These are phyloP conservation scores for Ulmus americana DNA, from an alignment of 331 rosid genomes.

Conservation along the genomic window DNA sequence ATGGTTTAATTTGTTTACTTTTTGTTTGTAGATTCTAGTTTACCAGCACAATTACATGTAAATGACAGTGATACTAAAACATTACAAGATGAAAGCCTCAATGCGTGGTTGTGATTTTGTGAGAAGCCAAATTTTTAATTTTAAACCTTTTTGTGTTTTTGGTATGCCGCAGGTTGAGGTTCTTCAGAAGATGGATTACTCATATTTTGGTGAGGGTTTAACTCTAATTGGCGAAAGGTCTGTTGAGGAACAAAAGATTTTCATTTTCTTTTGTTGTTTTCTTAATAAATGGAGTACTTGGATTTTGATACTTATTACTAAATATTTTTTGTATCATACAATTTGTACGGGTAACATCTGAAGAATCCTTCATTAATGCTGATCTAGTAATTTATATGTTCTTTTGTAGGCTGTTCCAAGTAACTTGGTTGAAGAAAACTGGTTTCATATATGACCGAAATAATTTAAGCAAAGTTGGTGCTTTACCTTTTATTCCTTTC, in stretches of 20 bases:
- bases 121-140: background rate
- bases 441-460: constrained; percentile 76
- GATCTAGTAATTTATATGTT: constrained; percentile 28
- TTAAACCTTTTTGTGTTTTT: background rate
- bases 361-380: constrained; percentile 25
- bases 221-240: constrained; percentile 67
- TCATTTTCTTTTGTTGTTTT: constrained; percentile 3
- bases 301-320: no score
- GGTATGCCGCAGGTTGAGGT: constrained; percentile 50
- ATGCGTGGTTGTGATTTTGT: constrained; percentile 5
- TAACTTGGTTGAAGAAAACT: constrained; percentile 64
- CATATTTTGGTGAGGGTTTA: constrained; percentile 84
- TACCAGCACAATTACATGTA: background rate
- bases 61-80: background rate
- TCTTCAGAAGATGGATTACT: constrained; percentile 50
- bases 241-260: constrained; percentile 24
- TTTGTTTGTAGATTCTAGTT: background rate
- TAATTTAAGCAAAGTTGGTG: constrained; percentile 72
- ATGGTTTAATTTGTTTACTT: background rate
- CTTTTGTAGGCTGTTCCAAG: constrained; percentile 78
- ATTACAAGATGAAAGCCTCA: background rate
- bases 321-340: background rate
- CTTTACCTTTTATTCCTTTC: constrained; percentile 36
- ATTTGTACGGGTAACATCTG: background rate
- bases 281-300: background rate